Conservation (phyloP, 2,329 filamentous ascomycete species). For the Hymenoscyphus fraxineus region DNA sequence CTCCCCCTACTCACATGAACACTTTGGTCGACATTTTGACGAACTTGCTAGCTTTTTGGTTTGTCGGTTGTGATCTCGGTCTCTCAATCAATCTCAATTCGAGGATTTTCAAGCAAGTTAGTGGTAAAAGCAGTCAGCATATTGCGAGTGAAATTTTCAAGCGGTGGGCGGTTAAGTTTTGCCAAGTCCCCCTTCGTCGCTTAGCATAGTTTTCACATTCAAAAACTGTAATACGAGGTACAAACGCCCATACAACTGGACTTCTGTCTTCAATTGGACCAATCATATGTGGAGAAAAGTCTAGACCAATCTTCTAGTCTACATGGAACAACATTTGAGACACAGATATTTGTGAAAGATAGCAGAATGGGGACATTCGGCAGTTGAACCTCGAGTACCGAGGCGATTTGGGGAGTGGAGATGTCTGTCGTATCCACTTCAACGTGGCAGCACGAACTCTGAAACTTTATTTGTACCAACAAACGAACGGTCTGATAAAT, state of each 20-base stretch:
- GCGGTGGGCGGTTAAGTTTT: background rate
- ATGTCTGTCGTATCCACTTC: background rate
- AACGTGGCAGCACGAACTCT: background rate
- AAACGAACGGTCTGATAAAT: too few relatives aligned
- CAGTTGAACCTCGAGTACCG: background rate
- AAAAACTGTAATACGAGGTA: background rate
- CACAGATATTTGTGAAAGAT: too few relatives aligned
- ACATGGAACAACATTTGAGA: too few relatives aligned
- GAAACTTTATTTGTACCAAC: background rate
- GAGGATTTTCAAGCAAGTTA: background rate
- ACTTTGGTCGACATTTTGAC: background rate
- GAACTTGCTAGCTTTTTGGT: too few relatives aligned
- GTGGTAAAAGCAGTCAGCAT: background rate
- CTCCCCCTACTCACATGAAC: background rate
- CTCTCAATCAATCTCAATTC: background rate
- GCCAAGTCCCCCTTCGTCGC: background rate
- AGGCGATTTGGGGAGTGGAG: background rate
- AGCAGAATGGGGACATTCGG: background rate
- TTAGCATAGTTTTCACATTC: background rate
- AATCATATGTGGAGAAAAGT: background rate
- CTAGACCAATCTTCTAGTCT: too few relatives aligned
- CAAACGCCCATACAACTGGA: background rate
- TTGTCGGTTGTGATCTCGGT: too few relatives aligned
- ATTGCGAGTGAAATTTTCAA: background rate
- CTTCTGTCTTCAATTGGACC: background rate